phyloP scores from a whole-genome alignment of 176 grass and related monocot species.

The Ensete ventricosum region DNA sequence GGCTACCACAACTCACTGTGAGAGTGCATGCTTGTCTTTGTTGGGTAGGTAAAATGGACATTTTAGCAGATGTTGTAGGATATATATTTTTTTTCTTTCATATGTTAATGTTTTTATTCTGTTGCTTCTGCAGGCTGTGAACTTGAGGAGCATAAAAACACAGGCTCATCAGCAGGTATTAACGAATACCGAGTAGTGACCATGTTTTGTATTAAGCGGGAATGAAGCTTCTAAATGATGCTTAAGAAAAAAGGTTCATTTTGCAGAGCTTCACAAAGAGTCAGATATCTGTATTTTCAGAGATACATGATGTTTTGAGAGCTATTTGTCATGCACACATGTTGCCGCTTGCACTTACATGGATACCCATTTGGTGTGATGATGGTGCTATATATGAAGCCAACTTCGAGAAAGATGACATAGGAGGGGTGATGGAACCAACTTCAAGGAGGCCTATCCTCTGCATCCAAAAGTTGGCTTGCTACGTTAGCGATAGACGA shows the following conservation, averaged over 20 bases:
- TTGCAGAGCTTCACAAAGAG: conserved; percentile 18
- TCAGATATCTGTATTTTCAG: conserved; percentile 17
- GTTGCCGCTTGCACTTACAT: conserved; percentile 25
- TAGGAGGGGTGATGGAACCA: neutral
- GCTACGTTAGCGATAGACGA: conserved; percentile 38
- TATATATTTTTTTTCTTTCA: neutral
- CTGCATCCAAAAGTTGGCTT: conserved; percentile 14
- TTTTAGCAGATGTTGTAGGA: neutral
- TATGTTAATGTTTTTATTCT: neutral
- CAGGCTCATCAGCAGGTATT: conserved; percentile 19
- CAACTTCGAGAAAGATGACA: neutral
- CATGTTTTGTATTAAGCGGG: no score
- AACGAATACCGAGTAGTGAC: neutral
- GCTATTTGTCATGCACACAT: conserved; percentile 21
- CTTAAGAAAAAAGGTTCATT: neutral
- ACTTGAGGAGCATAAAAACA: conserved; percentile 16
- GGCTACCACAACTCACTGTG: no score
- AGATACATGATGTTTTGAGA: conserved; percentile 24
- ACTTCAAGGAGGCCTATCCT: neutral
- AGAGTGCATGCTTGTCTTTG: no score
- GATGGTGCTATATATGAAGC: neutral
- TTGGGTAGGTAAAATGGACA: no score
- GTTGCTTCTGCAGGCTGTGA: conserved; percentile 22
- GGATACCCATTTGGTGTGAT: conserved; percentile 12
- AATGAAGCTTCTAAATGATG: neutral